Evolutionary conservation across 1,284 basidiomycete genomes (phyloP).

Genomic region (Marasmius tenuissimus): DNA sequence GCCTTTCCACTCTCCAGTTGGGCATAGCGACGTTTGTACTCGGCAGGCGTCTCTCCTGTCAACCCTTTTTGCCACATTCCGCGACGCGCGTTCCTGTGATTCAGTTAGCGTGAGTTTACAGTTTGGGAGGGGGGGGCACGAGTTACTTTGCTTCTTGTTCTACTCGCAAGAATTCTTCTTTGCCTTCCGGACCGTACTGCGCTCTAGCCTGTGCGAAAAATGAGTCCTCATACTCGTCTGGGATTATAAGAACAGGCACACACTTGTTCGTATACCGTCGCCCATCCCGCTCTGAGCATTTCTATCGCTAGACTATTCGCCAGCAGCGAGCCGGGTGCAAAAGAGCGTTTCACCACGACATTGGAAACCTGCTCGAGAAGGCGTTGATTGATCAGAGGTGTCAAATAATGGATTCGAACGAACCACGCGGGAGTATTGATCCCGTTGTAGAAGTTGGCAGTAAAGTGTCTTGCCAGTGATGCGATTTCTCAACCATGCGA

Average conservation of each 20-base stretch:
- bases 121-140: neutral
- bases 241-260: neutral
- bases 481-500: slow-evolving; percentile 67
- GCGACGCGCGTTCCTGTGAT: slow-evolving; percentile 46
- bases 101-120: neutral
- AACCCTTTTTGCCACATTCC: slow-evolving; percentile 75
- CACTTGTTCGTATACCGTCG: slow-evolving; percentile 67
- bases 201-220: slow-evolving; percentile 53
- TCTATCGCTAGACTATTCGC: slow-evolving; percentile 66
- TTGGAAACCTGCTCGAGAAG: slow-evolving; percentile 59
- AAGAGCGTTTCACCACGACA: slow-evolving; percentile 45
- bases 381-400: neutral
- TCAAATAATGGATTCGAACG: slow-evolving; percentile 13
- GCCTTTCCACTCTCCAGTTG: slow-evolving; percentile 18
- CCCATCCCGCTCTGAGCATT: slow-evolving; percentile 81
- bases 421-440: slow-evolving; percentile 84
- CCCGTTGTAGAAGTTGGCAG: slow-evolving; percentile 71
- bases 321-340: slow-evolving; percentile 49
- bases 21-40: slow-evolving; percentile 75
- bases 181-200: slow-evolving; percentile 71
- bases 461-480: slow-evolving; percentile 60
- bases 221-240: neutral
- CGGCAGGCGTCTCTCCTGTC: slow-evolving; percentile 66
- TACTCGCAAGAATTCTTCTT: slow-evolving; percentile 58
- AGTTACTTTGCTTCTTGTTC: slow-evolving; percentile 68